A percentile compares a stretch with the other conserved stretches of the same genome.
Evolutionary conservation across 495 filamentous ascomycete genomes (phyloP).

Genomic region (Aspergillus carlsbadensis): DNA sequence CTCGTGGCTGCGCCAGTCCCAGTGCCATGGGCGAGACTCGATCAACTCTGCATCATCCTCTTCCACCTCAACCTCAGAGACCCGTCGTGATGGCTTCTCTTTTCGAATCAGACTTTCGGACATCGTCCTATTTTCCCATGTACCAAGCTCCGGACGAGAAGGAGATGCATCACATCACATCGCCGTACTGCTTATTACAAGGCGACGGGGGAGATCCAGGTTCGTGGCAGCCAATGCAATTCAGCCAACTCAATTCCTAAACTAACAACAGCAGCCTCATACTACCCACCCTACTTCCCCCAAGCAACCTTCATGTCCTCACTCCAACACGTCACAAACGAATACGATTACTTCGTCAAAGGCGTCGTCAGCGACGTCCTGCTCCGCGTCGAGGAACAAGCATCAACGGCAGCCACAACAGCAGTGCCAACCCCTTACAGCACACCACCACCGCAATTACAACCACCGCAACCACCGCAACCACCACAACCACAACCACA

Average conservation of each 20-base stretch:
- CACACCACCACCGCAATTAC: not conserved
- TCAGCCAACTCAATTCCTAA: not conserved
- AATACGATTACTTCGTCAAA: conserved; percentile 10
- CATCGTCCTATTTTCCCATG: not conserved
- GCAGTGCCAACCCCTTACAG: not conserved
- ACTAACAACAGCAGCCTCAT: not conserved
- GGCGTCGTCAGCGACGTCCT: conserved; percentile 9
- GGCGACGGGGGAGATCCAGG: not conserved
- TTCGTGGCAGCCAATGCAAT: not conserved
- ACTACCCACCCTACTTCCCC: not conserved
- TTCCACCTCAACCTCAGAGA: not conserved
- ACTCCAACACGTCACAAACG: not conserved
- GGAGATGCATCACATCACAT: not conserved
- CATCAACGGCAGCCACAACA: not conserved
- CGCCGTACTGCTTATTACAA: not conserved
- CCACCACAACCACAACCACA: not conserved
- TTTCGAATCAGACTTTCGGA: conserved; percentile 1
- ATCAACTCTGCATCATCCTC: not conserved
- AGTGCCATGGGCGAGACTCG: too few relatives aligned
- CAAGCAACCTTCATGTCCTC: not conserved
- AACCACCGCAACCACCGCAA: not conserved
- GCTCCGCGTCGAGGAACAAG: not conserved
- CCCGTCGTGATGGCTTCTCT: not conserved
- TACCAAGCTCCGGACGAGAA: not conserved
- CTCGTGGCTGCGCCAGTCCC: not conserved